Evolutionary conservation across 1,284 basidiomycete genomes (phyloP).

Genomic region (Polyporus tsugae): DNA sequence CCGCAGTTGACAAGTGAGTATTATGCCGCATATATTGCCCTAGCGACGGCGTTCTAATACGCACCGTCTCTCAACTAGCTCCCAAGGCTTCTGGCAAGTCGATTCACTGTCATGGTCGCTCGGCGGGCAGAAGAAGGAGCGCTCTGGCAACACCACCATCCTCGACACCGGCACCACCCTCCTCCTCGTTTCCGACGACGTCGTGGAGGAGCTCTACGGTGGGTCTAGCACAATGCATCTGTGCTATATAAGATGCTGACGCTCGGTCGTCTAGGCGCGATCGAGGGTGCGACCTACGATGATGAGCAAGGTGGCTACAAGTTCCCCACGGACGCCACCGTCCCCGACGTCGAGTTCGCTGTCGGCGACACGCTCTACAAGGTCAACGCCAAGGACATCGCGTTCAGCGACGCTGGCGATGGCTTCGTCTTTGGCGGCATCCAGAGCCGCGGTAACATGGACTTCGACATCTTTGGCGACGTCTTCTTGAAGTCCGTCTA

Average conservation of each 20-base stretch:
- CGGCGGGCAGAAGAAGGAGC: slow-evolving; percentile 39
- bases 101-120: slow-evolving; percentile 38
- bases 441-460: slow-evolving; percentile 47
- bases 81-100: slow-evolving; percentile 48
- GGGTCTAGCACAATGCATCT: slow-evolving; percentile 2
- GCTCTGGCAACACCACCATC: slow-evolving; percentile 45
- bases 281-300: slow-evolving; percentile 45
- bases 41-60: neutral
- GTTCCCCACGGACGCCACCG: slow-evolving; percentile 42
- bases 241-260: neutral
- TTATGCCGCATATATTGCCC: neutral
- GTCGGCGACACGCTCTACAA: slow-evolving; percentile 44
- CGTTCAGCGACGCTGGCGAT: slow-evolving; percentile 38
- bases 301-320: slow-evolving; percentile 47
- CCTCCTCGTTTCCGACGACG: slow-evolving; percentile 43
- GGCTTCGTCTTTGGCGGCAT: slow-evolving; percentile 43
- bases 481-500: slow-evolving; percentile 50
- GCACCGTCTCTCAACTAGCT: slow-evolving; percentile 28
- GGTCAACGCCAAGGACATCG: slow-evolving; percentile 44
- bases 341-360: slow-evolving; percentile 46
- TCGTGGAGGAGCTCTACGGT: slow-evolving; percentile 44
- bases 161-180: slow-evolving; percentile 52
- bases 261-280: slow-evolving; percentile 25
- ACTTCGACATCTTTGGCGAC: slow-evolving; percentile 49
- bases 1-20: slow-evolving; percentile 40